A percentile compares a stretch with the other conserved stretches of the same genome.
Conservation (phyloP, 345 rosid genomes). For the Bretschneidera sinensis region DNA sequence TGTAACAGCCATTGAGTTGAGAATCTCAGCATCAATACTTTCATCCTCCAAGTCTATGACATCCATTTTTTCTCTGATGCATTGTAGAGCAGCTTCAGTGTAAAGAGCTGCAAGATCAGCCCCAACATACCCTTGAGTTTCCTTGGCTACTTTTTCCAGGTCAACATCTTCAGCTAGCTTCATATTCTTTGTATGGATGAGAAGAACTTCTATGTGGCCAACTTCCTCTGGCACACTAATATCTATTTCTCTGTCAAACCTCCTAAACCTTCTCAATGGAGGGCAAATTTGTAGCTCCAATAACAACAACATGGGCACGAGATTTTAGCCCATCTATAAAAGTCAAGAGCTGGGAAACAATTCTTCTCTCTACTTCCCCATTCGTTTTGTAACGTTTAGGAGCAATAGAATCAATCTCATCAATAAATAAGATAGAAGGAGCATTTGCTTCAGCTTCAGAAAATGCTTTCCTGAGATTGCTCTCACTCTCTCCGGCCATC, state of each 20-base stretch:
- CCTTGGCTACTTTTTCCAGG: conserved; percentile 79
- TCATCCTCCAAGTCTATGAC: conserved; percentile 98
- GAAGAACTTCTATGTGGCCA: conserved; percentile 96
- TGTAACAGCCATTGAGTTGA: conserved; percentile 87
- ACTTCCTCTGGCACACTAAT: conserved; percentile 96
- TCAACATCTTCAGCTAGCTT: conserved; percentile 95
- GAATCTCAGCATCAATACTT: conserved; percentile 83
- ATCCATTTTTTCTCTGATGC: conserved; percentile 98
- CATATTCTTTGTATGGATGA: conserved; percentile 97
- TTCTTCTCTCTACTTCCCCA: conserved; percentile 97
- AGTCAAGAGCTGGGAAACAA: conserved; percentile 89
- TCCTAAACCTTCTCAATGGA: conserved; percentile 88
- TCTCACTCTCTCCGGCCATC: conserved; percentile 98
- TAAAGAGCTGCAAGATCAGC: conserved; percentile 97
- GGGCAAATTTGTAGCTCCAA: conserved; percentile 98
- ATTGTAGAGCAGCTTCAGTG: conserved; percentile 96
- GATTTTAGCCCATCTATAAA: conserved; percentile 95
- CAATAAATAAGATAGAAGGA: conserved; percentile 89
- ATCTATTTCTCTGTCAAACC: conserved; percentile 91
- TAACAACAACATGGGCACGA: conserved; percentile 89
- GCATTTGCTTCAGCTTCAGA: conserved; percentile 98
- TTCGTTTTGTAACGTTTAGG: conserved; percentile 93
- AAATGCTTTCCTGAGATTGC: conserved; percentile 93
- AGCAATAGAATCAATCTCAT: conserved; percentile 94
- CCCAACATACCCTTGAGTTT: conserved; percentile 97